Evolutionary conservation across 2,329 filamentous ascomycete species (phyloP), one percentile per base, ranked within the genome.

Genomic region (Colletotrichum navitas): DNA sequence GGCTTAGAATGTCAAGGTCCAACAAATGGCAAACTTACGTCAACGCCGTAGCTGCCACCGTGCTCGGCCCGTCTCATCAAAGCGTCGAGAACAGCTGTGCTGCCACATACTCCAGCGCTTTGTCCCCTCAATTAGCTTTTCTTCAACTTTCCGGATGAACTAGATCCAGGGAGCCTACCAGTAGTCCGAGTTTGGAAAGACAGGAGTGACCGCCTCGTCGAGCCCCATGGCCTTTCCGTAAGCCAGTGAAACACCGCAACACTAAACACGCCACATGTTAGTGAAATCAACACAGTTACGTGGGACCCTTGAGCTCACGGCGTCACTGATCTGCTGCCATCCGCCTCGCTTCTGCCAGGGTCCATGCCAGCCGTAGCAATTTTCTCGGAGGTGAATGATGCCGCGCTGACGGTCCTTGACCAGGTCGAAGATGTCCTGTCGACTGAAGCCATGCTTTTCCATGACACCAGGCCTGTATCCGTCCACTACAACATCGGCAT

Each of bases 301-400:
- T n/a, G 21, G 21, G 10, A 21, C 7, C 0, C 18, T 47, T 0
- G n/a, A 34, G 75, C 76, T 75, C 68, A 81, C 79, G 3, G 84
- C 83, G 75, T 88, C 85, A 39, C 81, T 83, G 66, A 88, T 87
- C 75, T 87, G 85, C 77, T 88, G 86, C 86, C 86, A 88, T 1
- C 86, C 86, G 47, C 79, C 83, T 5, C 86, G 78, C 39, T 82
- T 77, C 11, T 78, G 76, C 83, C 83, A 85, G 0, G 83, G 83
- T 0, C 86, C 86, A 61, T 86, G 74, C 80, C 82, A 87, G 0
- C 87, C 86, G 71, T 87, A 89, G 75, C 85, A 88, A 73, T 88
- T 87, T 77, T 87, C 86, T 4, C 83, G 78, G 3, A 85, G 82
- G 55, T 86, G 82, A 24, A 88, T 80, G 29, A 87, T 79, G 79